Evolutionary conservation across 2,329 filamentous ascomycete species (phyloP).

Genomic region (Botryotinia calthae): DNA sequence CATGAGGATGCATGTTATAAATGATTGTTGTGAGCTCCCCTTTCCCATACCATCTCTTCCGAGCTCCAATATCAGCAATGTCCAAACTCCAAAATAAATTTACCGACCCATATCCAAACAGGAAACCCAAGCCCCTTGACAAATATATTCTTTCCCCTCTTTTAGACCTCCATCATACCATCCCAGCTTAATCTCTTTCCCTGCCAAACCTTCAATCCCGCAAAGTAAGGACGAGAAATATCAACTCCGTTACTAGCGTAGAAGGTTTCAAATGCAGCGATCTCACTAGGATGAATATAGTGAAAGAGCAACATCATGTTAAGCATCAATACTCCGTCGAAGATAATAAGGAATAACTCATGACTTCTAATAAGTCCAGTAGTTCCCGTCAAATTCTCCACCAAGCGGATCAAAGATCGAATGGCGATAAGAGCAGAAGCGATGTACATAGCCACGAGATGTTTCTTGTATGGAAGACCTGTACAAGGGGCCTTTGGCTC

Average conservation of each 20-base stretch:
- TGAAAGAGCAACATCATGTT: slow-evolving; percentile 13
- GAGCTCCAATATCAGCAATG: background rate
- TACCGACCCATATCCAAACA: background rate
- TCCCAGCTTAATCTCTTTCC: background rate
- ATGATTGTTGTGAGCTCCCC: background rate
- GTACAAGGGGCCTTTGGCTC: background rate
- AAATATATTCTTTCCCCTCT: background rate
- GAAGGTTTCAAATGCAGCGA: background rate
- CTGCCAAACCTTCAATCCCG: slow-evolving; percentile 8
- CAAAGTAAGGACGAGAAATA: slow-evolving; percentile 6
- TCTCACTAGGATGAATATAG: slow-evolving; percentile 12
- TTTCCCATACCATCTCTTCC: background rate
- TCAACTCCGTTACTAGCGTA: background rate
- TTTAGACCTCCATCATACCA: background rate
- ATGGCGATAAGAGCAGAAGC: slow-evolving; percentile 4
- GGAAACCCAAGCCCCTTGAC: no score
- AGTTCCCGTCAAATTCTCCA: slow-evolving; percentile 2
- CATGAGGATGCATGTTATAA: background rate
- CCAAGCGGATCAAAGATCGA: slow-evolving; percentile 5
- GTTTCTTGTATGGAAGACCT: background rate
- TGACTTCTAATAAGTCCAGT: background rate
- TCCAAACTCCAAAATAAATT: slow-evolving; percentile 1
- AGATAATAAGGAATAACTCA: background rate
- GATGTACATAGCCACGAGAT: slow-evolving; percentile 4
- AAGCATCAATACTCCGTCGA: slow-evolving; percentile 3